Base-by-base conservation (phyloP, 768 basidiomycete species). In the Tremella fuciformis region DNA sequence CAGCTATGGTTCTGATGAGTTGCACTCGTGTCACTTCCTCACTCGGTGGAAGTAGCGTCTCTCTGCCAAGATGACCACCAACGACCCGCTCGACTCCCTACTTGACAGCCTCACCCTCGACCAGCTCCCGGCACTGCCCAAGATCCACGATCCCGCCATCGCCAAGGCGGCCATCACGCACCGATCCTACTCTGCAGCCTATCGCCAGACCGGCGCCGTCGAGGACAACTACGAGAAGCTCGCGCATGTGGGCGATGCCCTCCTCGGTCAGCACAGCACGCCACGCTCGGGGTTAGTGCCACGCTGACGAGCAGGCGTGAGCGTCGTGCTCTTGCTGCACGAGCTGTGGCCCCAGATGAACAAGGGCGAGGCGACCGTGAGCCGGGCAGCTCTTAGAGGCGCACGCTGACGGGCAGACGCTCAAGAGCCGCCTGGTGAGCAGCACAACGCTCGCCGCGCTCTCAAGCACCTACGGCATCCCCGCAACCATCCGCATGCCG, bases 161-260 rank as follows among this genome's bases (percentile, higher is more conserved):
- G 46, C 56, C 9, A 39, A 50, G 18, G 41, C 53, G 51, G 69
- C 66, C 24, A 66, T 64, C 56, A 71, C 66, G 3, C 69, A 71
- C 53, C 48, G 59, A 29, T 64, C 64, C 53, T 64, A 25, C 19
- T 39, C 41, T 24, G 59, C 22, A 29, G 46, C 16, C 59, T 47
- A 8, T 47, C 53, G 18, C 16, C 22, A 52, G n/a, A 26, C 21
- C 48, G 19, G 55, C 21, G 53, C 47, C 15, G 8, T 13, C 15
- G 48, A 48, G 13, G 19, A 44, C 34, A 62, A 67, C 60, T 63
- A 66, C 55, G 70, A 71, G 54, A 71, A 69, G 51, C 49, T 64
- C 21, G 70, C 67, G 46, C 62, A 65, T 63, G 50, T 71, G 2
- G 70, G 70, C 4, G 70, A 65, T 61, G 34, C 42, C 21, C 41